Conservation (phyloP, 371 early-diverging fungal species). For the Mortierella sp. region DNA sequence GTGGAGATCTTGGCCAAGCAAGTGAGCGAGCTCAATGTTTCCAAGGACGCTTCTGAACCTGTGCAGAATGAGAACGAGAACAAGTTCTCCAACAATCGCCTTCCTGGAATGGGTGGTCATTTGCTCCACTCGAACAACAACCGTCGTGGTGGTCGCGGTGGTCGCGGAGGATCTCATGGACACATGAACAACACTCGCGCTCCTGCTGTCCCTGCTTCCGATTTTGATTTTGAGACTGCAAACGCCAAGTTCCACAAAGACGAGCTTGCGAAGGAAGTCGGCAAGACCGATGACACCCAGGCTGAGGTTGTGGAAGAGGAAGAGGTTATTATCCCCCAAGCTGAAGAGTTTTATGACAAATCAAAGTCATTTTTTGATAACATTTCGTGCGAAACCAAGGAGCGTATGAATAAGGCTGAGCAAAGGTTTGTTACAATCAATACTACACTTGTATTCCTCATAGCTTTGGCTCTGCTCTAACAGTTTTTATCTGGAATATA, state of each 20-base stretch:
- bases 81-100: conserved; percentile 40
- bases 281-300: conserved; percentile 31
- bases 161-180: conserved; percentile 57
- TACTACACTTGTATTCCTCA: neutral
- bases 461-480: neutral
- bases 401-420: conserved; percentile 70
- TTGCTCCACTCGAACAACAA: conserved; percentile 57
- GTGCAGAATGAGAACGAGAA: conserved; percentile 28
- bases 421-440: conserved; percentile 15
- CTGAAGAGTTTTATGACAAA: conserved; percentile 78
- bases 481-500: too few species aligned
- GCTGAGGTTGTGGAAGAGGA: conserved; percentile 63
- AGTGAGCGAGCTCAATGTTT: conserved; percentile 66
- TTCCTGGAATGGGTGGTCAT: conserved; percentile 62
- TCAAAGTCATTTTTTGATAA: conserved; percentile 95
- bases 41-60: conserved; percentile 47
- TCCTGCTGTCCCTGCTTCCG: conserved; percentile 82
- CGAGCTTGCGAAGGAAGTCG: conserved; percentile 78
- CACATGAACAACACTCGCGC: conserved; percentile 49
- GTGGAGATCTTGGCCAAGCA: conserved; percentile 70
- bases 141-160: conserved; percentile 62
- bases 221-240: conserved; percentile 94
- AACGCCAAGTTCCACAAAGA: conserved; percentile 95
- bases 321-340: conserved; percentile 63
- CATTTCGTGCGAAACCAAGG: conserved; percentile 96